Base-by-base conservation (phyloP, 1,284 basidiomycete genomes). In the Mixia osmundae region DNA sequence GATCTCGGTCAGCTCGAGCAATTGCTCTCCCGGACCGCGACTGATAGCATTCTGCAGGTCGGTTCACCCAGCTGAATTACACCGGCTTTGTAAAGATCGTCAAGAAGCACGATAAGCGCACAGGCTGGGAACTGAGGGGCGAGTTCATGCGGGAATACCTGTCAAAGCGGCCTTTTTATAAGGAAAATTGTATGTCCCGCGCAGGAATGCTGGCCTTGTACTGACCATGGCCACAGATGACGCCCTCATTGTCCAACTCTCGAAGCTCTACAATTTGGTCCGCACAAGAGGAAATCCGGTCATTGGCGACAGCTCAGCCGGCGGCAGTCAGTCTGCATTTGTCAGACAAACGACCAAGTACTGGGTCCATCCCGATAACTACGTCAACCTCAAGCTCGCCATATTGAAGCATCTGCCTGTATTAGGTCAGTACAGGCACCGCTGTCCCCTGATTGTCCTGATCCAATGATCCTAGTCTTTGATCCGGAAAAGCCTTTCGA, bases 31-130 rank as follows among this genome's bases (percentile, higher is more conserved):
- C 11, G 19, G 6, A 27, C 22, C 12, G n/a, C 10, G 12, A 4
- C 19, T 20, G 8, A 23, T 5, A 33, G 9, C 14, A n/a, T 18
- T 11, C 21, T 19, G 4, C 29, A 50, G 47, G 42, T 27, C 47
- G 50, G 31, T 54, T 52, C 42, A 48, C 49, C 1, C 48, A 50
- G 27, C 41, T 51, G 23, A 52, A 52, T 80, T 54, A 89, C 38
- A 61, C 91, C 1, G 91, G 91, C 7, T 99, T 99, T 59, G 78
- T 94, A 67, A 99, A 99, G 62, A 97, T 97, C 45, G 66, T 95
- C 45, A 97, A 97, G 76, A 89, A 87, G 75, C 62, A 64, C 50
- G 62, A 64, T 50, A 69, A 69, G 61, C 60, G 65, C 46, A 70
- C 67, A 11, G 64, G 62, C n/a, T 65, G 62, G 43, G 57, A 61